phyloP scores from a whole-genome alignment of 306 rosid species.

The Medicago arabica region DNA sequence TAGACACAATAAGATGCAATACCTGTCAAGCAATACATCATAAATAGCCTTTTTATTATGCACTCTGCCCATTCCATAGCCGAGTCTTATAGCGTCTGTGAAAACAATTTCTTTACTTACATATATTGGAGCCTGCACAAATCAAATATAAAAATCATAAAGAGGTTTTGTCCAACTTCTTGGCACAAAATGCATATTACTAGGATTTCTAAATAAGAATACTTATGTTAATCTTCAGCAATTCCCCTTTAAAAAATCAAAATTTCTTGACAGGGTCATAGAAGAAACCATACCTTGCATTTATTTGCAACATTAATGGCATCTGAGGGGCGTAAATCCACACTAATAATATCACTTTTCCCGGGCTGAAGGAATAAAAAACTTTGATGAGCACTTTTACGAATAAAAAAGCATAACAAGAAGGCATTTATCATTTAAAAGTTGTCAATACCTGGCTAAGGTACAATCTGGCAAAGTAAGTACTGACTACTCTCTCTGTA shows the following conservation, averaged over 20 bases:
- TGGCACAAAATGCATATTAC: constrained; percentile 12
- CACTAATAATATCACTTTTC: constrained; percentile 63
- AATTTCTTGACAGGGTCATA: constrained; percentile 14
- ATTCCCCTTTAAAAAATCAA: constrained; percentile 27
- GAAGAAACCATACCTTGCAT: constrained; percentile 69
- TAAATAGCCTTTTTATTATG: constrained; percentile 60
- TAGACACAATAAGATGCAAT: constrained; percentile 42
- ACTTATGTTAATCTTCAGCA: constrained; percentile 30
- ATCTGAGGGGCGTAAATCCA: constrained; percentile 95
- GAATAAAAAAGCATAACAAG: constrained; percentile 22
- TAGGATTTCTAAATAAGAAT: constrained; percentile 22
- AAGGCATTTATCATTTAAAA: constrained; percentile 24
- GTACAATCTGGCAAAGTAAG: constrained; percentile 86
- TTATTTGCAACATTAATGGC: constrained; percentile 89
- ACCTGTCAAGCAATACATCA: constrained; percentile 96
- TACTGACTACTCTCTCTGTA: constrained; percentile 79
- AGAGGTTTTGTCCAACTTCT: constrained; percentile 23
- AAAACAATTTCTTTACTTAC: constrained; percentile 83
- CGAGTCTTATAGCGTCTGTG: constrained; percentile 76
- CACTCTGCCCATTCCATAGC: constrained; percentile 77
- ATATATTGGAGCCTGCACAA: constrained; percentile 91
- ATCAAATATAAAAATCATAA: constrained; percentile 42
- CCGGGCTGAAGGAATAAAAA: constrained; percentile 78
- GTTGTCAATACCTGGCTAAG: constrained; percentile 71
- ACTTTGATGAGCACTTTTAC: constrained; percentile 35